Conservation (phyloP, 129 eudicot genomes). For the Saussurea involucrata region DNA sequence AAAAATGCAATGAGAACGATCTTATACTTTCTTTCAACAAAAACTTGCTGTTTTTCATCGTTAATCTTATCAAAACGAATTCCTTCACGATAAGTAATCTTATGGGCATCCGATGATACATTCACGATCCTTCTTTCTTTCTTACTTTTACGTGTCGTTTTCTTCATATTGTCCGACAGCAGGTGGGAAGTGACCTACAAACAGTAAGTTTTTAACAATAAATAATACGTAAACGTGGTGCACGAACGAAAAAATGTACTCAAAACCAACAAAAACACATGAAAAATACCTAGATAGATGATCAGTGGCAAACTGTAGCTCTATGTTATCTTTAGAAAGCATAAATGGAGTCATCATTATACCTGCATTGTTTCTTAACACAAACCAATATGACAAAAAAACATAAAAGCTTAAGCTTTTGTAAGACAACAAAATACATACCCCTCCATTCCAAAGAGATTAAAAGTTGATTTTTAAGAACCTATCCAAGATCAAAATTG, state of each 20-base stretch:
- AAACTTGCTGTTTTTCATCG: conserved; percentile 44
- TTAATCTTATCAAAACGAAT: conserved; percentile 63
- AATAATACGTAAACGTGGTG: background rate
- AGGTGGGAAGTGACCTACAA: conserved; percentile 77
- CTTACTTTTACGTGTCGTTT: conserved; percentile 50
- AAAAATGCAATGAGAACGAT: background rate
- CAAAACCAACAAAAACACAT: background rate
- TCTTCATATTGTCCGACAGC: conserved; percentile 71
- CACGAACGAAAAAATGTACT: background rate
- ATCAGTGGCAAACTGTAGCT: conserved; percentile 90
- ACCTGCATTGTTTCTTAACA: conserved; percentile 90
- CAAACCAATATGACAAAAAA: conserved; percentile 9
- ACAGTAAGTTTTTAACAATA: background rate
- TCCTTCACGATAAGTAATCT: conserved; percentile 56
- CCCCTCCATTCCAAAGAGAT: too few species aligned
- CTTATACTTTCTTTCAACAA: background rate
- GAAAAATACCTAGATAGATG: conserved; percentile 71
- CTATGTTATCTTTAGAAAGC: conserved; percentile 85
- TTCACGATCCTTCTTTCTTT: conserved; percentile 77
- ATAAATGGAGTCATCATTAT: conserved; percentile 70
- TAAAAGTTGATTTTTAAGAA: too few species aligned
- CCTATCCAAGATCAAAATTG: too few species aligned
- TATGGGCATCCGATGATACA: conserved; percentile 72
- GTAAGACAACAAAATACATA: too few species aligned
- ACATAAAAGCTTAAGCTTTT: background rate